phyloP scores from a whole-genome alignment of 495 filamentous ascomycete genomes.

The Hypoxylon fuscum region DNA sequence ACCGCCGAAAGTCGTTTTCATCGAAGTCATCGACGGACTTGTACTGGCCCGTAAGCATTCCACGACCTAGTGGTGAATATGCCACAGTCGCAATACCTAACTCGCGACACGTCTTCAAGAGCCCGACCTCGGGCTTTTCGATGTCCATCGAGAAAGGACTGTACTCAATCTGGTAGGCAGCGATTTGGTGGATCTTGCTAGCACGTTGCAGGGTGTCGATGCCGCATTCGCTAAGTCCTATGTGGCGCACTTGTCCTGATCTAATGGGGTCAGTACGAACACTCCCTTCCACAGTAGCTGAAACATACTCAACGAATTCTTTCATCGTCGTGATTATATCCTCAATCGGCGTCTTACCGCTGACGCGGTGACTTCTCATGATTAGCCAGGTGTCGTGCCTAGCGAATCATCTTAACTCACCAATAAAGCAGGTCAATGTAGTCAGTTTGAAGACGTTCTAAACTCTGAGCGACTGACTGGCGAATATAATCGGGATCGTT shows the following conservation, averaged over 20 bases:
- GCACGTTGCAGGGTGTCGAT: conserved; percentile 72
- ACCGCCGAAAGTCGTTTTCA: conserved; percentile 49
- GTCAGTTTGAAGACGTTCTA: conserved; percentile 57
- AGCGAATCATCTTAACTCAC: no score
- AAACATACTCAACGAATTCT: conserved; percentile 48
- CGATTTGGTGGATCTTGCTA: conserved; percentile 67
- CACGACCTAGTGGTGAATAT: no score
- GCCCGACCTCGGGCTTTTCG: conserved; percentile 63
- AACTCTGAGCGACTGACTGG: conserved; percentile 55
- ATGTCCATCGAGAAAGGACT: conserved; percentile 63
- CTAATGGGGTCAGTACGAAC: background rate
- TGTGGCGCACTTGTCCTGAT: conserved; percentile 70
- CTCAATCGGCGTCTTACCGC: conserved; percentile 56
- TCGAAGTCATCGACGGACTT: conserved; percentile 44
- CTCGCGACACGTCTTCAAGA: no score
- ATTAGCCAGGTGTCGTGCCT: no score
- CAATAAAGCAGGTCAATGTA: conserved; percentile 50
- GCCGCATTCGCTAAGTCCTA: conserved; percentile 71
- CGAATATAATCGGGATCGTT: conserved; percentile 61
- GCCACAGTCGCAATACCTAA: no score
- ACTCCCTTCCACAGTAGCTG: no score
- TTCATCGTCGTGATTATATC: conserved; percentile 46
- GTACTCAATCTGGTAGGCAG: conserved; percentile 75
- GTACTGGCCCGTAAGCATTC: conserved; percentile 42
- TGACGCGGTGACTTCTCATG: conserved; percentile 57